phyloP scores from a whole-genome alignment of 495 filamentous ascomycete genomes.

The Penicillium cataractarum region DNA sequence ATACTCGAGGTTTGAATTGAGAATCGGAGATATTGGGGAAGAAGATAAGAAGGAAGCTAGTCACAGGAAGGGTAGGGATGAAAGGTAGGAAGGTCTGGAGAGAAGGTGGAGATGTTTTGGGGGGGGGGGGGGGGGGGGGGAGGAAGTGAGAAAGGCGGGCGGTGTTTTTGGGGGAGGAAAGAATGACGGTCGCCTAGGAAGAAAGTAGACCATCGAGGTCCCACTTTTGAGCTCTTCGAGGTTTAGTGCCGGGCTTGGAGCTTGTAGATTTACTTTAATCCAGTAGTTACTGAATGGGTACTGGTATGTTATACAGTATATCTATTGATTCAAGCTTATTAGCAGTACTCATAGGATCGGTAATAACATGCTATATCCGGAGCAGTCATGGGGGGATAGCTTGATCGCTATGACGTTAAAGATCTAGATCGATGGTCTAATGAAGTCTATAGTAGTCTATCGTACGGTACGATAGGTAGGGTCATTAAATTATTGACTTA shows the following conservation, averaged over 20 bases:
- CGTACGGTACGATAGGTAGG: no score
- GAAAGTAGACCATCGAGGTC: background rate
- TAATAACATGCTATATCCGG: no score
- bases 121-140: background rate
- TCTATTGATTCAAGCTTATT: no score
- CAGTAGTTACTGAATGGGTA: no score
- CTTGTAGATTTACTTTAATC: background rate
- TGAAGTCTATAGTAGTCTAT: no score
- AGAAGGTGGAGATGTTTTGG: background rate
- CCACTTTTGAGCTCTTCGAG: slow-evolving; percentile 7
- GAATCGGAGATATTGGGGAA: background rate
- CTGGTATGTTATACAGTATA: no score
- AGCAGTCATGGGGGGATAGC: no score
- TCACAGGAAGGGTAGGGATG: background rate
- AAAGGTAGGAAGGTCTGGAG: background rate
- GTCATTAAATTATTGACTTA: no score
- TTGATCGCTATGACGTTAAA: no score
- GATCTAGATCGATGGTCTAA: no score
- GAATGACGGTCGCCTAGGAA: slow-evolving; percentile 15
- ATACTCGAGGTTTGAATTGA: background rate
- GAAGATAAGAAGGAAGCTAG: background rate
- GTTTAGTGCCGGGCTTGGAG: background rate
- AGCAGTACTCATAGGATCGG: no score
- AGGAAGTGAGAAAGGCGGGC: background rate
- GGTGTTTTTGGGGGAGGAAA: slow-evolving; percentile 4